Conservation (phyloP, 345 rosid species). For the Lagerstroemia speciosa region DNA sequence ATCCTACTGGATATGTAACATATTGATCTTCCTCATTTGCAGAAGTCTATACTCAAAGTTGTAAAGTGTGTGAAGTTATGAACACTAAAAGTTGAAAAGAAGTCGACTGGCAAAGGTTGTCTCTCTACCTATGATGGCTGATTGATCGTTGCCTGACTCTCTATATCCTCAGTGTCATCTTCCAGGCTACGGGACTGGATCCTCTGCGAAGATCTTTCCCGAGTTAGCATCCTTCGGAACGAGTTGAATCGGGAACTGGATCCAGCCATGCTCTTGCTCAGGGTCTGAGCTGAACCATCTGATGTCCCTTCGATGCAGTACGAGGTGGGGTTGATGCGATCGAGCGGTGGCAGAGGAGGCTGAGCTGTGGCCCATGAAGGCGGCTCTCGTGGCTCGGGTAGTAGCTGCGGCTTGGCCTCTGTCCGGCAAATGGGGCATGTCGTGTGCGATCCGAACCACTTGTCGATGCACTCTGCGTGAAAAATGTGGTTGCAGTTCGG, state of each 20-base stretch:
- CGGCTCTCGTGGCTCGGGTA: constrained; percentile 42
- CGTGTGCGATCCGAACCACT: constrained; percentile 48
- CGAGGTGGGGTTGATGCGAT: constrained; percentile 5
- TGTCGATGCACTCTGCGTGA: constrained; percentile 58
- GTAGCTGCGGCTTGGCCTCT: constrained; percentile 53
- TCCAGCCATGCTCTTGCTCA: constrained; percentile 16
- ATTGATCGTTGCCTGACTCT: constrained; percentile 28
- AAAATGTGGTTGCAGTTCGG: constrained; percentile 78
- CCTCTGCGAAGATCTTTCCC: constrained; percentile 38
- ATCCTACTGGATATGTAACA: background rate
- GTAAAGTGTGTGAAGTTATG: background rate
- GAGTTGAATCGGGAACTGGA: constrained; percentile 29
- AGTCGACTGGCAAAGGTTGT: background rate
- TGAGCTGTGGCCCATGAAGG: constrained; percentile 18
- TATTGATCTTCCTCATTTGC: background rate
- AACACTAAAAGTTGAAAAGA: background rate
- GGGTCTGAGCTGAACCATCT: constrained; percentile 13
- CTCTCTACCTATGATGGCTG: constrained; percentile 2
- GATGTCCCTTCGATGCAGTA: constrained; percentile 16
- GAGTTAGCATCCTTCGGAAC: constrained; percentile 29
- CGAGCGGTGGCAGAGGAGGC: constrained; percentile 21
- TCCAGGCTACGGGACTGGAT: constrained; percentile 18
- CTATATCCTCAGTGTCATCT: constrained; percentile 30
- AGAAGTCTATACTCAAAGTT: background rate
- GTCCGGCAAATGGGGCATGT: constrained; percentile 76